Conservation (phyloP, 108 stramenopile species). For the Cyclostephanos invisitatus region DNA sequence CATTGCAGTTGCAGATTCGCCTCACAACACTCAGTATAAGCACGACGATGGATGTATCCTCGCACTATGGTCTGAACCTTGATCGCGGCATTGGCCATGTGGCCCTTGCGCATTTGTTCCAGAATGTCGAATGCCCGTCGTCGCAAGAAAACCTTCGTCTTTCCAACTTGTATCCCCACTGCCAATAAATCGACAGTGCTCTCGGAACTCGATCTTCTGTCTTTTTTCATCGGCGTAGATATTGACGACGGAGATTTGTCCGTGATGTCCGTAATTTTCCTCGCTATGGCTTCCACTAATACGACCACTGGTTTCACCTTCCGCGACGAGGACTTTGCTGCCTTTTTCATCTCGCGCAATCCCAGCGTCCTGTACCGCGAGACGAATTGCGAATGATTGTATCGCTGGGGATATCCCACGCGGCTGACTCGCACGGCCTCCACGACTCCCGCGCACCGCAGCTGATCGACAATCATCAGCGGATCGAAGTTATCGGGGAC, state of each 20-base stretch:
- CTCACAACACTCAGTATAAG: conserved; percentile 12
- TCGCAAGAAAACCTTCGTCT: conserved; percentile 70
- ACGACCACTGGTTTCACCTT: conserved; percentile 54
- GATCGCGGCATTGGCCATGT: conserved; percentile 38
- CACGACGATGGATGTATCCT: conserved; percentile 30
- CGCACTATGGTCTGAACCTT: conserved; percentile 54
- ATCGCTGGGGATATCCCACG: conserved; percentile 67
- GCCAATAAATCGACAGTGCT: conserved; percentile 22
- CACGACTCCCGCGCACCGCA: conserved; percentile 73
- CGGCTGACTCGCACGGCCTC: conserved; percentile 72
- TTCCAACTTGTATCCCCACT: conserved; percentile 63
- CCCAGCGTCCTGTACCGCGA: conserved; percentile 49
- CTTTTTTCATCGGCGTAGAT: neutral
- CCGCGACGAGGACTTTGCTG: conserved; percentile 30
- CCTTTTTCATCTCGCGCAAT: conserved; percentile 51
- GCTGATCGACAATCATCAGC: conserved; percentile 64
- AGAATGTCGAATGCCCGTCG: conserved; percentile 61
- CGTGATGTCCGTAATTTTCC: conserved; percentile 19
- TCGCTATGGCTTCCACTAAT: conserved; percentile 43
- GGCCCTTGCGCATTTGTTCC: conserved; percentile 48
- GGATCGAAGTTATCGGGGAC: conserved; percentile 62
- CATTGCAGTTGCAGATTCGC: conserved; percentile 44
- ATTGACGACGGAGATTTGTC: conserved; percentile 5
- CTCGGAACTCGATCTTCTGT: conserved; percentile 13
- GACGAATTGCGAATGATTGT: conserved; percentile 55